A percentile compares a stretch with the other conserved stretches of the same genome.
These are phyloP conservation scores for Tetrapisispora namnaoensis DNA, from an alignment of 805 yeast genomes.

Conservation along the genomic window DNA sequence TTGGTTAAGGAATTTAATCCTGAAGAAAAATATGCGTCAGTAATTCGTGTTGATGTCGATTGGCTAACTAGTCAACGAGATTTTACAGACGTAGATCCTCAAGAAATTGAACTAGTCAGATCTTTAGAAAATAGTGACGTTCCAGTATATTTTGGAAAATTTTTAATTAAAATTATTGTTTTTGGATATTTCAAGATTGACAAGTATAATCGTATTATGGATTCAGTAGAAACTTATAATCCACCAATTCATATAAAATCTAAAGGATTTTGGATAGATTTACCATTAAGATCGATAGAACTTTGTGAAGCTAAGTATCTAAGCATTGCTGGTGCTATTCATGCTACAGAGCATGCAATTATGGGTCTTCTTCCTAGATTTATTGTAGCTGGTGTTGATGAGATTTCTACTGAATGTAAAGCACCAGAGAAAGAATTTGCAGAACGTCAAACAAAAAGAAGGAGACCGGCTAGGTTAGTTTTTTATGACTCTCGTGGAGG, in stretches of 20 bases:
- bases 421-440: conserved; percentile 97
- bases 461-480: conserved; percentile 78
- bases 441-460: conserved; percentile 54
- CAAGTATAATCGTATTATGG: conserved; percentile 66
- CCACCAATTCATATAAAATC: conserved; percentile 67
- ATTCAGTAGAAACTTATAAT: conserved; percentile 83
- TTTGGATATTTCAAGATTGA: conserved; percentile 91
- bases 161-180: conserved; percentile 63
- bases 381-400: conserved; percentile 65
- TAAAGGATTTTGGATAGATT: conserved; percentile 88
- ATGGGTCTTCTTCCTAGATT: conserved; percentile 69
- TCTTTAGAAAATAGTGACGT: conserved; percentile 41
- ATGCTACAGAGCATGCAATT: conserved; percentile 88
- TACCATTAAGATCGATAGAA: conserved; percentile 57
- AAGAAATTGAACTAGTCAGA: conserved; percentile 54
- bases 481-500: conserved; percentile 84
- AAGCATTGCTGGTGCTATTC: conserved; percentile 84
- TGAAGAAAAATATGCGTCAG: conserved; percentile 73
- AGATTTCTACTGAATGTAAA: conserved; percentile 86
- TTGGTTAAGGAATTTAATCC: conserved; percentile 75
- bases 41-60: conserved; percentile 81
- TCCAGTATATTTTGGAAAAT: conserved; percentile 68
- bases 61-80: conserved; percentile 92
- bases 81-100: conserved; percentile 86
- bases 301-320: conserved; percentile 47